A percentile compares a stretch with the other conserved stretches of the same genome.
phyloP scores from a whole-genome alignment of 1,284 basidiomycete genomes.

The Cryptococcus hybrid region DNA sequence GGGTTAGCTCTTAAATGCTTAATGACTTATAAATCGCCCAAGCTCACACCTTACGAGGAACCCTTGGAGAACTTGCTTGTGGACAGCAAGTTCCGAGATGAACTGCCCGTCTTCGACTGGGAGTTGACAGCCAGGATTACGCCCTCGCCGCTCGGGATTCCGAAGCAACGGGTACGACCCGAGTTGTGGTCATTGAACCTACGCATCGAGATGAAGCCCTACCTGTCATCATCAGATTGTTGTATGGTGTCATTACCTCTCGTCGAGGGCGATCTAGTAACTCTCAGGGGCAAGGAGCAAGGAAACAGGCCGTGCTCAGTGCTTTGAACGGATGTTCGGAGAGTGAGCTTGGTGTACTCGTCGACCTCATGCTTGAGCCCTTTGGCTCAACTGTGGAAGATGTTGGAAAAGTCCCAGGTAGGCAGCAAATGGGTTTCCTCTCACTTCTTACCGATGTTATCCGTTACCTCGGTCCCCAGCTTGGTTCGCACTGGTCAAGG shows the following conservation, averaged over 20 bases:
- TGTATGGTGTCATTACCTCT: slow-evolving; percentile 89
- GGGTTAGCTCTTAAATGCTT: slow-evolving; percentile 74
- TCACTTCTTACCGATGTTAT: slow-evolving; percentile 80
- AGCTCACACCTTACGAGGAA: slow-evolving; percentile 65
- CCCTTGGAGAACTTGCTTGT: slow-evolving; percentile 73
- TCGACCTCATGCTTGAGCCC: slow-evolving; percentile 88
- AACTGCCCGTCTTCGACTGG: slow-evolving; percentile 67
- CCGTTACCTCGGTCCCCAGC: slow-evolving; percentile 70
- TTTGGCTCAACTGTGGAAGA: slow-evolving; percentile 47
- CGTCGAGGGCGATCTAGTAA: slow-evolving; percentile 64
- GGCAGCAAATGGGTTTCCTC: slow-evolving; percentile 80
- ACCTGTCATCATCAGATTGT: slow-evolving; percentile 70
- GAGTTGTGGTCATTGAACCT: slow-evolving; percentile 68
- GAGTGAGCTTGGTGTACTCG: slow-evolving; percentile 71
- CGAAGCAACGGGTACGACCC: slow-evolving; percentile 70
- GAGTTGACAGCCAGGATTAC: slow-evolving; percentile 54
- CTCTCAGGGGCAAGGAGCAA: slow-evolving; percentile 62
- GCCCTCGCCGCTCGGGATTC: slow-evolving; percentile 63
- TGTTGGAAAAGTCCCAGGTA: slow-evolving; percentile 52
- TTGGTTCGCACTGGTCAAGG: slow-evolving; percentile 67
- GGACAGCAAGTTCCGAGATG: slow-evolving; percentile 84
- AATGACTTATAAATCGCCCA: slow-evolving; percentile 75
- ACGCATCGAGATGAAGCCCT: slow-evolving; percentile 68
- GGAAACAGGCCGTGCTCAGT: slow-evolving; percentile 73
- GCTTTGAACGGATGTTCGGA: slow-evolving; percentile 68